Base-by-base conservation (phyloP, 1,139 yeast genomes). In the Magnusiomyces suaveolens region DNA sequence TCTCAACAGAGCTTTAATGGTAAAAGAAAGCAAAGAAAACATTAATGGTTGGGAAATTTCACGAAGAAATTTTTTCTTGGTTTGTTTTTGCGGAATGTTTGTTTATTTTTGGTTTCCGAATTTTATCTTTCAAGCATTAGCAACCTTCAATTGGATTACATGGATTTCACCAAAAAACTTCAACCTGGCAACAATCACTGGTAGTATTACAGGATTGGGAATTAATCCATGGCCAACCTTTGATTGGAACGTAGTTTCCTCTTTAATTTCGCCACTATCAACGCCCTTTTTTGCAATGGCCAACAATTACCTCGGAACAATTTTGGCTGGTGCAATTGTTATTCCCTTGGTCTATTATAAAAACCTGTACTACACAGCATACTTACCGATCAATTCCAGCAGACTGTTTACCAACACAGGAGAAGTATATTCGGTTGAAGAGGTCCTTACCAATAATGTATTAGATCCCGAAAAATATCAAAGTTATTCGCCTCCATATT, bases 101-200 rank as follows among this genome's bases (percentile, higher is more conserved):
- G 39, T 70, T 16, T 82, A 77, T 66, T 77, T 72, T 63, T 82
- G 85, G 84, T 46, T 82, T 21, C 87, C 87, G 16, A 70, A 72
- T 54, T 80, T 73, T 58, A 59, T 81, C 8, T 78, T 80, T 63
- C 66, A 67, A 48, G 81, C 81, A 0, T 64, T 81, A 18, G 73
- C 79, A 1, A 68, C 70, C 18, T 82, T 82, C 67, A 80, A 78
- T 64, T 81, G 86, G 85, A 75, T 78, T 65, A 76, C 82, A 2
- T 82, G 87, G 87, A 80, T 81, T 51, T 69, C 73, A 2, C 85
- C 85, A 21, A 60, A 73, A 41, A 81, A 79, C 63, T 71, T 77
- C 60, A 74, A 75, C 55, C 66, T 83, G 51, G 83, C 81, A 10
- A 70, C 72, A 10, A 70, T 83, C 44, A 79, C 83, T 1, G 88